A percentile compares a stretch with the other conserved stretches of the same genome.
Evolutionary conservation across 2,329 filamentous ascomycete species (phyloP).

Genomic region (Pseudogymnoascus sp.): DNA sequence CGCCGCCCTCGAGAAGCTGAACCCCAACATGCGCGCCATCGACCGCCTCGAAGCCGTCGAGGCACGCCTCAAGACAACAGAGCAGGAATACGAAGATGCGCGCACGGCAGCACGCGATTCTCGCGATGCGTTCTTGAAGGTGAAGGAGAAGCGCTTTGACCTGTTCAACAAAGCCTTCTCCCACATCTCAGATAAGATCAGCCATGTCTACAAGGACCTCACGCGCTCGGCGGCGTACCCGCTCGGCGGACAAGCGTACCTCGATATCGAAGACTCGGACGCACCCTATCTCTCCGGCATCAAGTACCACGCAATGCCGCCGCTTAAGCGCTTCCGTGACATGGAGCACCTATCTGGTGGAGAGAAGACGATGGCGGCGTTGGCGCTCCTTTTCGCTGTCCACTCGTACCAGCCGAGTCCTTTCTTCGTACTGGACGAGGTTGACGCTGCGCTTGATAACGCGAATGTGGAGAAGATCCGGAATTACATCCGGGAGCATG

Average conservation of each 20-base stretch:
- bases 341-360: constrained; percentile 98
- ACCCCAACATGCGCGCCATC: constrained; percentile 92
- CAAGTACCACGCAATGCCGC: constrained; percentile 98
- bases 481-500: constrained; percentile 90
- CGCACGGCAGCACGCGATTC: constrained; percentile 65
- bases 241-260: constrained; percentile 79
- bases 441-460: constrained; percentile 96
- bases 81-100: constrained; percentile 83
- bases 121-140: constrained; percentile 73
- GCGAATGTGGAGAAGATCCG: constrained; percentile 94
- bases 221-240: constrained; percentile 87
- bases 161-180: constrained; percentile 92
- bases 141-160: constrained; percentile 77
- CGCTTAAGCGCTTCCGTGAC: constrained; percentile 94
- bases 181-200: constrained; percentile 93
- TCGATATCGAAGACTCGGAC: constrained; percentile 89
- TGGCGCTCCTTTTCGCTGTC: constrained; percentile 93
- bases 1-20: constrained; percentile 81
- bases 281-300: constrained; percentile 93
- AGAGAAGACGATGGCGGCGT: constrained; percentile 96
- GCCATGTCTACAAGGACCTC: constrained; percentile 87
- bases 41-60: constrained; percentile 85
- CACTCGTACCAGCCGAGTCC: constrained; percentile 93
- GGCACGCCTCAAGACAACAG: constrained; percentile 70
- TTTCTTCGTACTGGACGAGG: constrained; percentile 97